phyloP scores from a whole-genome alignment of 805 yeast genomes.

The Candida ipomoeae region DNA sequence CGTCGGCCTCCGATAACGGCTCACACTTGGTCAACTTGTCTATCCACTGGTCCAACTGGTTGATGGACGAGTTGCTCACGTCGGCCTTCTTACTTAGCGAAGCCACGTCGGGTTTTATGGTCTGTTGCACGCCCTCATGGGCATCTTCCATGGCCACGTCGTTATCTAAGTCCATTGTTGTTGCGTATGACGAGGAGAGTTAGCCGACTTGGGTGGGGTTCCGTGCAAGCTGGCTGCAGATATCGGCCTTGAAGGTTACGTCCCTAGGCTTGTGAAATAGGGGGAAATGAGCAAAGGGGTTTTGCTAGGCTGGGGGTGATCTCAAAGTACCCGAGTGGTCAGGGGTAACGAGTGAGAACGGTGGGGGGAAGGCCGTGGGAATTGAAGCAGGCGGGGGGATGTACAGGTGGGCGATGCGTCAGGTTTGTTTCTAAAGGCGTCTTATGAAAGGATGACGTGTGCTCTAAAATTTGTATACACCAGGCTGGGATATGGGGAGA shows the following conservation, averaged over 20 bases:
- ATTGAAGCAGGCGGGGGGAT: background rate
- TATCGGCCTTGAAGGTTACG: background rate
- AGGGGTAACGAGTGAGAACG: conserved; percentile 3
- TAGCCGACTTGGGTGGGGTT: background rate
- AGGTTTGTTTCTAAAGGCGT: background rate
- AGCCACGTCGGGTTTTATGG: conserved; percentile 27
- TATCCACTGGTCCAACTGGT: conserved; percentile 85
- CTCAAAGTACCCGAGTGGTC: conserved; percentile 1
- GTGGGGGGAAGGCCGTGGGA: background rate
- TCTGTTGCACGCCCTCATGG: conserved; percentile 40
- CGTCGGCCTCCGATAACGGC: conserved; percentile 76
- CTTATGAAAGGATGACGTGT: conserved; percentile 1
- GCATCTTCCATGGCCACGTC: conserved; percentile 87
- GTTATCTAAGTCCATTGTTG: conserved; percentile 67
- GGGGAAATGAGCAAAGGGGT: too few relatives aligned
- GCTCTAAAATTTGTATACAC: background rate
- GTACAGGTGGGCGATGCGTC: background rate
- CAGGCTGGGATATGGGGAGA: conserved; percentile 1
- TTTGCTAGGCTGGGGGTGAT: background rate
- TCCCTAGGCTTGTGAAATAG: background rate
- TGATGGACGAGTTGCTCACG: conserved; percentile 38
- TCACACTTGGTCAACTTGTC: conserved; percentile 74
- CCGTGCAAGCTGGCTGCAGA: background rate
- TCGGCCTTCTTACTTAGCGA: conserved; percentile 34
- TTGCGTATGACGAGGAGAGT: background rate